A percentile compares a stretch with the other conserved stretches of the same genome.
Evolutionary conservation across 2,329 filamentous ascomycete species (phyloP).

Genomic region (Furcasterigmium furcatum): DNA sequence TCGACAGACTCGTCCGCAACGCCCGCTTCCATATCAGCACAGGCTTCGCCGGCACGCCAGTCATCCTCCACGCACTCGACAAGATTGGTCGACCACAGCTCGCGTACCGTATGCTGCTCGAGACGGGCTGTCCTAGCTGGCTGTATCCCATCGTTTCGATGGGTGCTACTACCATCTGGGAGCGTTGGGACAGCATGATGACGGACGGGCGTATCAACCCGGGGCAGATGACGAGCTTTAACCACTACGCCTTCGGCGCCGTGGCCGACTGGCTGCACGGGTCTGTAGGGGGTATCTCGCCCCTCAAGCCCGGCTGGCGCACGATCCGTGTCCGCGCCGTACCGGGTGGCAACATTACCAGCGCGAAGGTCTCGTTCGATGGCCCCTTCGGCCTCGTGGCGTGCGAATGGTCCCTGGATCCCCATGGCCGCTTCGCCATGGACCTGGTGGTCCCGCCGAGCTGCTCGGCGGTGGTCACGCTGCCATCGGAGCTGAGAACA

Average conservation of each 20-base stretch:
- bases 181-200: conserved; percentile 36
- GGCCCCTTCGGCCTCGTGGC: background rate
- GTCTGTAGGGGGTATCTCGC: conserved; percentile 33
- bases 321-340: background rate
- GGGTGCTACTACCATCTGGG: conserved; percentile 37
- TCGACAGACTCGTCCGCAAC: conserved; percentile 4
- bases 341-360: background rate
- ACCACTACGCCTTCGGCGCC: too few species aligned
- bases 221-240: conserved; percentile 37
- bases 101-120: conserved; percentile 32
- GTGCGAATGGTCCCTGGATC: background rate
- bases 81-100: conserved; percentile 8
- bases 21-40: conserved; percentile 7
- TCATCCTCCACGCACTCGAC: conserved; percentile 6
- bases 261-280: conserved; percentile 42
- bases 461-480: background rate
- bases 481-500: background rate
- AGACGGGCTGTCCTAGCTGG: conserved; percentile 31
- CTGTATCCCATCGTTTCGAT: conserved; percentile 29
- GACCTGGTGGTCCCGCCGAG: background rate
- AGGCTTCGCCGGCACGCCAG: conserved; percentile 5
- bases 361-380: background rate
- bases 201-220: conserved; percentile 32
- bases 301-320: conserved; percentile 16
- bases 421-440: background rate